A percentile compares a stretch with the other conserved stretches of the same genome.
These are phyloP conservation scores for Aureobasidium subglaciale DNA, from an alignment of 2,329 filamentous ascomycete genomes.

Conservation along the genomic window DNA sequence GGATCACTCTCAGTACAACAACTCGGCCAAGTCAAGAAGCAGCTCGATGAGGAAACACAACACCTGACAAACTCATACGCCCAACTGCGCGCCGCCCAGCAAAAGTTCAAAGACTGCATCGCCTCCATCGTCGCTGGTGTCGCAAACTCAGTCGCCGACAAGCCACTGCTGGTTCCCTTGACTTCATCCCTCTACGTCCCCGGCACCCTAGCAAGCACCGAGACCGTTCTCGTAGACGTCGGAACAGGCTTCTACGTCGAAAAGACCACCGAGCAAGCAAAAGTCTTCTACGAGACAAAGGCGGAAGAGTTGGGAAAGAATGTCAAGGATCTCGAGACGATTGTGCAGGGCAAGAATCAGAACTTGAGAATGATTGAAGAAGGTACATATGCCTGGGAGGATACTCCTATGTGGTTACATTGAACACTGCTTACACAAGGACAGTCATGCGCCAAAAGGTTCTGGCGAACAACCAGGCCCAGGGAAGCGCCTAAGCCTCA, in stretches of 20 bases:
- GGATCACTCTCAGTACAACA: conserved; percentile 74
- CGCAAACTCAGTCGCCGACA: conserved; percentile 34
- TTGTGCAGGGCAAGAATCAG: conserved; percentile 68
- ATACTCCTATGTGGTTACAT: background rate
- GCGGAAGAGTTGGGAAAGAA: conserved; percentile 59
- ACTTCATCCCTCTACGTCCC: conserved; percentile 93
- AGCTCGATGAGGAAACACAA: conserved; percentile 91
- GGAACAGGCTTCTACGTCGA: conserved; percentile 93
- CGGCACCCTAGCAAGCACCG: conserved; percentile 65
- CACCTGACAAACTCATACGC: conserved; percentile 86
- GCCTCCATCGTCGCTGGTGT: conserved; percentile 56
- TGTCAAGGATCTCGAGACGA: conserved; percentile 60
- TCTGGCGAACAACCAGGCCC: conserved; percentile 34
- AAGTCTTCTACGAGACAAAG: conserved; percentile 61
- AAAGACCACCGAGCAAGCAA: conserved; percentile 61
- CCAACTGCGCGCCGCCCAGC: conserved; percentile 81
- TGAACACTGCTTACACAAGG: conserved; percentile 19
- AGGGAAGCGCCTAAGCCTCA: background rate
- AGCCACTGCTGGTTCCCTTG: conserved; percentile 77
- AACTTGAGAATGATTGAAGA: conserved; percentile 86
- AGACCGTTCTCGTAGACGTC: conserved; percentile 81
- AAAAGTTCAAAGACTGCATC: conserved; percentile 87
- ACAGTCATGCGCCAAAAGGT: conserved; percentile 48
- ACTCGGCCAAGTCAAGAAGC: conserved; percentile 86
- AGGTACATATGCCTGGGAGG: background rate